Evolutionary conservation across 139 green algal genomes (phyloP).

Genomic region (Coelastrella sp.): DNA sequence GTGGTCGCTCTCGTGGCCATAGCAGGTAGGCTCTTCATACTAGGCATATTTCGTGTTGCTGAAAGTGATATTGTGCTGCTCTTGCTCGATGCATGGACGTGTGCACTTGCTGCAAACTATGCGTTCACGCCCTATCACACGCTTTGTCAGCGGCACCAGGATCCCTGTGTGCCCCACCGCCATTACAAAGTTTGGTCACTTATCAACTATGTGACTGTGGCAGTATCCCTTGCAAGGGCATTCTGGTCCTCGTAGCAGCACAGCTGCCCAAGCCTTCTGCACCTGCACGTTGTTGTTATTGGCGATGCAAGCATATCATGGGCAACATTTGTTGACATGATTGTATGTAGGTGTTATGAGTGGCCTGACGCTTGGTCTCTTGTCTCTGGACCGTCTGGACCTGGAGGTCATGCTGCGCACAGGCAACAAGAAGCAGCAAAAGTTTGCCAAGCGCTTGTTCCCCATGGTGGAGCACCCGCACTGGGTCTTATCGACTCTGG

Average conservation of each 20-base stretch:
- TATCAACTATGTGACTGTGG: no score
- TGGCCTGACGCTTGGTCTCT: conserved; percentile 82
- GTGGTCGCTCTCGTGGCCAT: conserved; percentile 8
- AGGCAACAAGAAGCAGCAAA: conserved; percentile 47
- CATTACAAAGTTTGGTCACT: no score
- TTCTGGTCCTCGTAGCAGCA: no score
- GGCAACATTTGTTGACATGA: not conserved
- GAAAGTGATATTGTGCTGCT: no score
- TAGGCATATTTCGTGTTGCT: no score
- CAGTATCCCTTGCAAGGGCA: no score
- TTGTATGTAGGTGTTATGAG: conserved; percentile 76
- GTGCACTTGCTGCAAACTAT: not conserved
- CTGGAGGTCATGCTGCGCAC: conserved; percentile 76
- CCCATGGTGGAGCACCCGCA: conserved; percentile 60
- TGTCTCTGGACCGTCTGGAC: conserved; percentile 63
- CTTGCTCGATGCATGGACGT: no score
- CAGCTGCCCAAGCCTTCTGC: no score
- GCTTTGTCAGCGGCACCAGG: no score
- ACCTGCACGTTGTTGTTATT: no score
- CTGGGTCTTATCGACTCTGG: conserved; percentile 76
- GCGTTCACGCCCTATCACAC: no score
- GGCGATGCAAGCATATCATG: not conserved
- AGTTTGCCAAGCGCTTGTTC: conserved; percentile 7
- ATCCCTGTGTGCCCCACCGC: no score
- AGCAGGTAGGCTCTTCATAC: not conserved